Evolutionary conservation across 495 filamentous ascomycete species (phyloP), one percentile per base, ranked within the genome.

Genomic region (Neurospora africana): DNA sequence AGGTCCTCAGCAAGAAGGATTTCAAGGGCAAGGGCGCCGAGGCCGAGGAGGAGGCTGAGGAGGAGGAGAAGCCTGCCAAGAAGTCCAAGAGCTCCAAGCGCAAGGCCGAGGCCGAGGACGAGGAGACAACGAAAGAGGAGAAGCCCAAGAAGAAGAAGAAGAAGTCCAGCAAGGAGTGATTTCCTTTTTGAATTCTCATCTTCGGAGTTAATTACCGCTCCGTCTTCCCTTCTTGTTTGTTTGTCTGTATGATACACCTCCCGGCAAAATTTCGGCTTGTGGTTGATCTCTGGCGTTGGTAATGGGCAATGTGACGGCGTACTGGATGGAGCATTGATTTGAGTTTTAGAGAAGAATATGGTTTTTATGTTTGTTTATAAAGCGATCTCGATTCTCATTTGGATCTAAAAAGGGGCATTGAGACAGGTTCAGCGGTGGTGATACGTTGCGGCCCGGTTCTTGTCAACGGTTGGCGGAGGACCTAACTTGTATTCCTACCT

Each of bases 1-100:
- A 86, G 71, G 74, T 88, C 6, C 74, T 89, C 69, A 89, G 85
- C 80, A 91, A 91, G 85, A 92, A 92, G 83, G 89, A 89, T 41
- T 68, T 75, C 69, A 89, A 88, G 87, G 88, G 87, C 77, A 83
- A 83, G 33, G 82, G 82, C 68, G 86, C 86, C 77, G 85, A 85
- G 39, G 82, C 83, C 72, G 87, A 86, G 79, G 89, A 89, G 37
- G 70, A 75, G 35, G 72, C 83, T 70, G 87, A 86, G 79, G 89
- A 89, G 39, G 70, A 75, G 35, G 72, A 76, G 72, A 75, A 76
- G 7, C 74, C 75, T 6, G 78, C 71, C 53, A 79, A 80, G 78
- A 79, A 80, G 78, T 27, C 75, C 72, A 80, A 82, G 77, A 80
- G 80, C 79, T 79, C 79, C 69, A 84, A 85, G 82, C 78, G 83